A percentile compares a stretch with the other conserved stretches of the same genome.
phyloP scores from a whole-genome alignment of 768 basidiomycete genomes.

The Termitomyces bulborhizus region DNA sequence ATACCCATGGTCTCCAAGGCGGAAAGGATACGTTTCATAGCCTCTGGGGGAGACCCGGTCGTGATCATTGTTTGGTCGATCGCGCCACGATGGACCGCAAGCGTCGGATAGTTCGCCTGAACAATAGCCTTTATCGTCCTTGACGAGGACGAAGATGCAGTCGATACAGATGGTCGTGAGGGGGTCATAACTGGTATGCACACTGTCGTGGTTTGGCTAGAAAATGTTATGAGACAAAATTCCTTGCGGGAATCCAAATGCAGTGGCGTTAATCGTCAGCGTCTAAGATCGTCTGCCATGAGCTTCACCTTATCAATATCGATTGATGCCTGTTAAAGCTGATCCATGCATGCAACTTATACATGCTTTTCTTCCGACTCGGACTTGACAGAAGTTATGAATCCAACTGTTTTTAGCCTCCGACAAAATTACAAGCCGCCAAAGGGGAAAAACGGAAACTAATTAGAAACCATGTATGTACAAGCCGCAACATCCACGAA shows the following conservation, averaged over 20 bases:
- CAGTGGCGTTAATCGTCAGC: slow-evolving; percentile 4
- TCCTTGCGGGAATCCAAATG: neutral
- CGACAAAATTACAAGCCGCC: neutral
- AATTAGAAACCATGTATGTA: neutral
- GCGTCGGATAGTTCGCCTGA: slow-evolving; percentile 1
- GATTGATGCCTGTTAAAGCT: neutral
- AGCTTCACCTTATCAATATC: neutral
- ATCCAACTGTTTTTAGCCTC: neutral
- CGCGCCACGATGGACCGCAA: slow-evolving; percentile 68
- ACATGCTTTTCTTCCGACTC: neutral
- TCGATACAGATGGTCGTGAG: neutral
- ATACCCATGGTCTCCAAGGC: slow-evolving; percentile 80
- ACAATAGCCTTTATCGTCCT: neutral
- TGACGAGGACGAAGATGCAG: neutral
- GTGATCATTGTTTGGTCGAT: slow-evolving; percentile 86
- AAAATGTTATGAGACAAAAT: slow-evolving; percentile 1
- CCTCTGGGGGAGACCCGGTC: slow-evolving; percentile 61
- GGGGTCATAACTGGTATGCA: neutral
- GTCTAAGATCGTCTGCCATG: neutral
- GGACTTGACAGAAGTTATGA: neutral
- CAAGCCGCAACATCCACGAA: neutral
- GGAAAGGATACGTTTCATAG: slow-evolving; percentile 66
- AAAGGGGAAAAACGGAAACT: neutral
- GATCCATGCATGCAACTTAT: neutral
- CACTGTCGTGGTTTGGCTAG: neutral